Conservation (phyloP, 2,329 filamentous ascomycete genomes). For the Talaromyces sp. region DNA sequence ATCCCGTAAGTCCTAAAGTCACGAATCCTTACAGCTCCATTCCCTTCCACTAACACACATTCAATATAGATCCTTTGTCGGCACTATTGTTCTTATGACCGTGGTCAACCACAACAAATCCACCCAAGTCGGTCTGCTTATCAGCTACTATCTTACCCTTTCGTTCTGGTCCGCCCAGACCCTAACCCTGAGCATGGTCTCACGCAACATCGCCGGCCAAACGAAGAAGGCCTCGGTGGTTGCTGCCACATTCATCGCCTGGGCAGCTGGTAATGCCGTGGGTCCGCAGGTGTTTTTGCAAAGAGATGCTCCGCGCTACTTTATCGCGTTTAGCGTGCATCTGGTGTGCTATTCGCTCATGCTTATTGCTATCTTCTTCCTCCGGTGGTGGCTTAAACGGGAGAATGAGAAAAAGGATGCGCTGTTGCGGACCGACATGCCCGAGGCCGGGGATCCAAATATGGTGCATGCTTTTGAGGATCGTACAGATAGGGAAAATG, state of each 20-base stretch:
- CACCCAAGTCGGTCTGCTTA: conserved; percentile 62
- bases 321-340: conserved; percentile 64
- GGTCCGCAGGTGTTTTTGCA: conserved; percentile 61
- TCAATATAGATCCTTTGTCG: conserved; percentile 56
- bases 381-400: conserved; percentile 54
- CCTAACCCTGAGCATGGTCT: conserved; percentile 61
- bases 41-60: neutral
- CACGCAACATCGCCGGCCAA: conserved; percentile 65
- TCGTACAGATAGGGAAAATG: conserved; percentile 58
- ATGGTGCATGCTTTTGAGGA: conserved; percentile 57
- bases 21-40: neutral
- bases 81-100: conserved; percentile 68
- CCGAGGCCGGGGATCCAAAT: conserved; percentile 36
- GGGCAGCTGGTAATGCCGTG: conserved; percentile 64
- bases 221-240: conserved; percentile 68
- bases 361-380: conserved; percentile 51
- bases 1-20: conserved; percentile 50
- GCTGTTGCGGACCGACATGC: conserved; percentile 38
- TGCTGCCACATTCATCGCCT: conserved; percentile 65
- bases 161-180: conserved; percentile 74
- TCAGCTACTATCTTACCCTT: conserved; percentile 70
- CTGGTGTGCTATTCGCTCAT: conserved; percentile 63
- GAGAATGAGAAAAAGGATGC: conserved; percentile 58
- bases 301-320: conserved; percentile 59
- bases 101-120: conserved; percentile 54